A percentile compares a stretch with the other conserved stretches of the same genome.
Evolutionary conservation across 768 basidiomycete genomes (phyloP).

Genomic region (Suillus spraguei): DNA sequence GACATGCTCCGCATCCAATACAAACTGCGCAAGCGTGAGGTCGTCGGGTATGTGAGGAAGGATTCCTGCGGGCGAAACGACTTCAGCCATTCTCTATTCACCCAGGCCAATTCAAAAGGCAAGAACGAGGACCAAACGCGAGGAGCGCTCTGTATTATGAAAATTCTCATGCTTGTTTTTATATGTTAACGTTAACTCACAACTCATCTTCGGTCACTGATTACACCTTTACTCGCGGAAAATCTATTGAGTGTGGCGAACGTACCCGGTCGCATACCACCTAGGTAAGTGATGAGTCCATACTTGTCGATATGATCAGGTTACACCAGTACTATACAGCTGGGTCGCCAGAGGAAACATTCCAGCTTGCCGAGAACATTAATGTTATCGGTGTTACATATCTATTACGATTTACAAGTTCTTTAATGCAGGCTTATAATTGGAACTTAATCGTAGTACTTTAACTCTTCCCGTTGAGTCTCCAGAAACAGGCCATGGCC

Average conservation of each 20-base stretch:
- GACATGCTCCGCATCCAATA: constrained; percentile 38
- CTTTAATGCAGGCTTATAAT: too few species aligned
- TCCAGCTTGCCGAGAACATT: too few species aligned
- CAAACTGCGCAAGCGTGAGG: constrained; percentile 40
- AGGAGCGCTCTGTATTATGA: not conserved
- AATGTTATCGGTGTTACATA: too few species aligned
- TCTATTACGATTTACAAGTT: too few species aligned
- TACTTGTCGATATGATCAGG: too few species aligned
- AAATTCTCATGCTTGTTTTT: not conserved
- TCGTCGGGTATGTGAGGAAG: constrained; percentile 41
- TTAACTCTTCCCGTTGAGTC: too few species aligned
- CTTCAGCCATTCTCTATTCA: constrained; percentile 26
- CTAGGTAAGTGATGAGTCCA: too few species aligned
- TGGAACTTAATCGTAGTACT: too few species aligned
- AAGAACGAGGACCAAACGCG: not conserved
- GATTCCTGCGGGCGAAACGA: constrained; percentile 29
- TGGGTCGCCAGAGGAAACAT: too few species aligned
- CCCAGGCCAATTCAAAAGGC: not conserved
- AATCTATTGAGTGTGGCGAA: not conserved
- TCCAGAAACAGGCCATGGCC: too few species aligned
- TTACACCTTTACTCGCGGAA: not conserved
- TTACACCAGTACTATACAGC: too few species aligned
- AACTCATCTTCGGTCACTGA: not conserved
- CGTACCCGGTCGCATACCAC: not conserved
- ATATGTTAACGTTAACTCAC: not conserved